Conservation (phyloP, 768 basidiomycete species). For the Collybia sp. region DNA sequence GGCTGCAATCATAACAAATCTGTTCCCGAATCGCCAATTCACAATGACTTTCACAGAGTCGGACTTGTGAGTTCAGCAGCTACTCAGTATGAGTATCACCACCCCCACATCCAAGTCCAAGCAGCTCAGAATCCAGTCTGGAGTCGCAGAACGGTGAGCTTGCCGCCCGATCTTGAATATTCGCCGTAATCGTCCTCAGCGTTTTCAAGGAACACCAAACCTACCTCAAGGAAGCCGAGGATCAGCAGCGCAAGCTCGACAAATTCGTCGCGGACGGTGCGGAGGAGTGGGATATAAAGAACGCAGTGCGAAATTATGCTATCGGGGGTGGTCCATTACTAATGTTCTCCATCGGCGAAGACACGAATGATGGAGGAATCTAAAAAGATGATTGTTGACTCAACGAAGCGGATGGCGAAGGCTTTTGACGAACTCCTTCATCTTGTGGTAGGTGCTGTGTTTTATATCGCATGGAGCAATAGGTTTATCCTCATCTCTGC, state of each 20-base stretch:
- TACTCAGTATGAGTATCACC: not conserved
- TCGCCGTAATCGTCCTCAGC: constrained; percentile 27
- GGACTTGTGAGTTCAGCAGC: not conserved
- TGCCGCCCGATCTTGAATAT: constrained; percentile 6
- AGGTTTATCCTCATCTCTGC: constrained; percentile 4
- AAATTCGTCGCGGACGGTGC: constrained; percentile 54
- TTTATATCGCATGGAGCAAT: constrained; percentile 2
- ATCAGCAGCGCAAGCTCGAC: constrained; percentile 54
- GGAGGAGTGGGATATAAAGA: constrained; percentile 77
- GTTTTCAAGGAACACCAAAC: constrained; percentile 62
- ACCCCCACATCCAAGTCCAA: too few relatives aligned
- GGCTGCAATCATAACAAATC: too few relatives aligned
- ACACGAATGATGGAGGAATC: constrained; percentile 70
- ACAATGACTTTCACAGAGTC: too few relatives aligned
- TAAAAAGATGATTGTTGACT: constrained; percentile 75
- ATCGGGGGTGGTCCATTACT: constrained; percentile 5
- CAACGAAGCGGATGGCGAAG: constrained; percentile 53
- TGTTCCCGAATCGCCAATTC: too few relatives aligned
- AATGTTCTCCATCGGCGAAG: constrained; percentile 28
- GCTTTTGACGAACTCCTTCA: constrained; percentile 60
- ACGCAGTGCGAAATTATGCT: constrained; percentile 45
- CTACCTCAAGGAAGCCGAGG: constrained; percentile 63
- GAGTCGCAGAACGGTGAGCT: constrained; percentile 58
- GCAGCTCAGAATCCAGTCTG: constrained; percentile 77
- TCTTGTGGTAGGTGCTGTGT: constrained; percentile 54